These are phyloP conservation scores for Diddensiella caesifluorescens DNA, from an alignment of 805 yeast genomes.

Conservation along the genomic window DNA sequence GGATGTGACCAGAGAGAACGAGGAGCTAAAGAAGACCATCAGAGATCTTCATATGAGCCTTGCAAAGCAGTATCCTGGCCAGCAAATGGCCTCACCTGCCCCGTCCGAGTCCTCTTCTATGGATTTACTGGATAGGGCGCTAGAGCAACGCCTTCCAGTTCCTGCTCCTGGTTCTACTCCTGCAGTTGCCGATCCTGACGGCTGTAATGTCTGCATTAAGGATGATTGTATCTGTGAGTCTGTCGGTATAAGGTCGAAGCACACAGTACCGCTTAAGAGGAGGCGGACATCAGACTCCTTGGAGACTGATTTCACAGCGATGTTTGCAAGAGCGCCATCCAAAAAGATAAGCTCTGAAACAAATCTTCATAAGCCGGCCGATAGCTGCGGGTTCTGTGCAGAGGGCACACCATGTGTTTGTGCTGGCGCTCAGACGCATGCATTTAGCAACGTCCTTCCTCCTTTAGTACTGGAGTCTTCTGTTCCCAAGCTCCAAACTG, in stretches of 20 bases:
- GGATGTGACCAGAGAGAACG: constrained; percentile 34
- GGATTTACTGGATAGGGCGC: constrained; percentile 32
- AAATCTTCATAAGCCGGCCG: constrained; percentile 31
- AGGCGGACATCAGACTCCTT: constrained; percentile 19
- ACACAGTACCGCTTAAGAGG: background rate
- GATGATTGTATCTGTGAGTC: constrained; percentile 63
- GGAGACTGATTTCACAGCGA: constrained; percentile 57
- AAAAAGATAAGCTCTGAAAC: background rate
- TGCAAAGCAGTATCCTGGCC: constrained; percentile 7
- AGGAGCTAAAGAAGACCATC: constrained; percentile 30
- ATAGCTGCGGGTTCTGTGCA: constrained; percentile 89
- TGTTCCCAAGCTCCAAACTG: constrained; percentile 16
- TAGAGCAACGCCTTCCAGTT: constrained; percentile 33
- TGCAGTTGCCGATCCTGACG: constrained; percentile 24
- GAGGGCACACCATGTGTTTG: constrained; percentile 92
- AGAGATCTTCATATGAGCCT: constrained; percentile 26
- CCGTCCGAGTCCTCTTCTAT: constrained; percentile 34
- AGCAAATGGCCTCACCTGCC: constrained; percentile 49
- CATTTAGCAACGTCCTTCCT: constrained; percentile 22
- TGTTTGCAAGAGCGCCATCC: constrained; percentile 29
- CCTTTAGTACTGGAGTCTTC: constrained; percentile 19
- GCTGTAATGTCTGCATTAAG: constrained; percentile 63
- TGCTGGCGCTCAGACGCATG: constrained; percentile 56
- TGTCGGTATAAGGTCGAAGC: constrained; percentile 26
- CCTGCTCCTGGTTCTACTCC: constrained; percentile 12